phyloP scores from a whole-genome alignment of 2,329 filamentous ascomycete genomes.

The Alternaria arbusti region DNA sequence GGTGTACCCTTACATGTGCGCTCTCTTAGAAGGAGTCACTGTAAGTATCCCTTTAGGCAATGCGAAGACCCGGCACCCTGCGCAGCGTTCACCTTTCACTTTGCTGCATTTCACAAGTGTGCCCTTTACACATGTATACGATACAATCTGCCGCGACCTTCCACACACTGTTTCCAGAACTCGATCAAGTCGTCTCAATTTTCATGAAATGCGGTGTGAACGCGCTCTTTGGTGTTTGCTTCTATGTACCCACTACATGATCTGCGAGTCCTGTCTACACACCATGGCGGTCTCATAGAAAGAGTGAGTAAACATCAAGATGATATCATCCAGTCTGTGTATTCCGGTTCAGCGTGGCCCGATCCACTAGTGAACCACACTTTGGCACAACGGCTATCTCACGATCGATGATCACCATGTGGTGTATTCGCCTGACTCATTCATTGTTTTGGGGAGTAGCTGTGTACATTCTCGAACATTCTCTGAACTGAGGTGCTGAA shows the following conservation, averaged over 20 bases:
- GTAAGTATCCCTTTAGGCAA: not conserved
- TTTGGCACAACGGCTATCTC: not conserved
- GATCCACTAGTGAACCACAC: conserved; percentile 6
- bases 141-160: not conserved
- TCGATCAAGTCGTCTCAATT: not conserved
- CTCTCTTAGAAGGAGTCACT: not conserved
- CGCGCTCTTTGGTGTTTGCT: not conserved
- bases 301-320: not conserved
- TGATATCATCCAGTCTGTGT: not conserved
- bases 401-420: not conserved
- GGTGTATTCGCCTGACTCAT: not conserved
- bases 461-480: not conserved
- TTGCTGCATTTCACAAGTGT: not conserved
- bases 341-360: not conserved
- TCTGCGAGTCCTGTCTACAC: not conserved
- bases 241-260: not conserved
- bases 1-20: not conserved
- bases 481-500: not conserved
- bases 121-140: not conserved
- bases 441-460: not conserved
- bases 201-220: not conserved
- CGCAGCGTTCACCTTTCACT: not conserved
- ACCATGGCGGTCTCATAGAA: not conserved
- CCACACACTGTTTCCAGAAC: not conserved
- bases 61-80: not conserved